These are phyloP conservation scores for Periconia macrospinosa DNA, from an alignment of 2,329 filamentous ascomycete genomes.

Conservation along the genomic window DNA sequence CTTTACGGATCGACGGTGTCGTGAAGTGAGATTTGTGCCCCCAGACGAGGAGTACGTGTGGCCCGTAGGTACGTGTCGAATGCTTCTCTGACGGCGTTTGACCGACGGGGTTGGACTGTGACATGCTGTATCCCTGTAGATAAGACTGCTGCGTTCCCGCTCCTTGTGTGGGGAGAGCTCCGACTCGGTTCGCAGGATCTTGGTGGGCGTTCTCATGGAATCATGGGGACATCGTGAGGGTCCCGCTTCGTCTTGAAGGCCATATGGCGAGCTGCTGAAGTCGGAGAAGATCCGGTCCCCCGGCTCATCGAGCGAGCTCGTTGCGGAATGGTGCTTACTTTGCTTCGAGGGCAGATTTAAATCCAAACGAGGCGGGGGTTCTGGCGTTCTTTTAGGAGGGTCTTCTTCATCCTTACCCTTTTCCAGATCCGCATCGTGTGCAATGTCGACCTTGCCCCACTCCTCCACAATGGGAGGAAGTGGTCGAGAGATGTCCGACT, in stretches of 20 bases:
- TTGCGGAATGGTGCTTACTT: conserved; percentile 35
- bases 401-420: conserved; percentile 35
- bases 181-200: conserved; percentile 41
- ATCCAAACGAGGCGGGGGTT: conserved; percentile 42
- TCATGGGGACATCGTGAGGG: conserved; percentile 45
- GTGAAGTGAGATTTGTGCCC: conserved; percentile 28
- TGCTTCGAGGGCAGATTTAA: conserved; percentile 33
- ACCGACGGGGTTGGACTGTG: conserved; percentile 29
- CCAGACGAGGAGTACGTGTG: conserved; percentile 31
- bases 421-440: conserved; percentile 41
- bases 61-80: conserved; percentile 33
- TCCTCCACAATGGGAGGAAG: conserved; percentile 32
- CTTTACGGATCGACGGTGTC: conserved; percentile 33
- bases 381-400: conserved; percentile 12
- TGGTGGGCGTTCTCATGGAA: conserved; percentile 48
- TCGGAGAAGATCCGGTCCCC: conserved; percentile 43
- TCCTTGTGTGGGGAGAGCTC: conserved; percentile 31
- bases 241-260: conserved; percentile 31
- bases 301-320: conserved; percentile 44
- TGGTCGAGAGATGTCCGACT: conserved; percentile 46
- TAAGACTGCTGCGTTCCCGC: conserved; percentile 25
- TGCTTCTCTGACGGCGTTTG: conserved; percentile 28
- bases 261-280: conserved; percentile 44
- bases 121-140: conserved; percentile 28
- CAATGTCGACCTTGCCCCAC: conserved; percentile 23